These are phyloP conservation scores for Colletotrichum tofieldiae DNA, from an alignment of 2,329 filamentous ascomycete species.

Conservation along the genomic window DNA sequence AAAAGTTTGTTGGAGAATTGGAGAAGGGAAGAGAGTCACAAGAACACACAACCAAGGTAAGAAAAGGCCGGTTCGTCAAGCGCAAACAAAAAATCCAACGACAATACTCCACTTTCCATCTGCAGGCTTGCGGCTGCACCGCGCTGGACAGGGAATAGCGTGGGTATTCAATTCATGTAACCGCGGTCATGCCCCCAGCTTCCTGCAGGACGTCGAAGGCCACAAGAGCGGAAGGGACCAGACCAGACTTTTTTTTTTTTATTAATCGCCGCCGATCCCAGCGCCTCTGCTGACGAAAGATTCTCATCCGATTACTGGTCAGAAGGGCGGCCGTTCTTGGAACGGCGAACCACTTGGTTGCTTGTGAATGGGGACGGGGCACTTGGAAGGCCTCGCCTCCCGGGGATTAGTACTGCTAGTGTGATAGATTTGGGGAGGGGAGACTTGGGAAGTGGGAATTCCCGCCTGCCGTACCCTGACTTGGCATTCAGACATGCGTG, in stretches of 20 bases:
- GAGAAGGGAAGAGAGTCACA: slow-evolving; percentile 32
- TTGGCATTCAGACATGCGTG: slow-evolving; percentile 18
- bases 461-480: slow-evolving; percentile 26
- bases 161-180: slow-evolving; percentile 27
- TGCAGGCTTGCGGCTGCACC: slow-evolving; percentile 42
- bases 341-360: slow-evolving; percentile 13
- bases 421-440: slow-evolving; percentile 2
- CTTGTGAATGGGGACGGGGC: slow-evolving; percentile 9
- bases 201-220: slow-evolving; percentile 26
- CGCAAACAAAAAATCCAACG: slow-evolving; percentile 29
- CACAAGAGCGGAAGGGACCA: slow-evolving; percentile 8
- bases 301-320: slow-evolving; percentile 19
- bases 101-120: slow-evolving; percentile 36
- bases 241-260: background rate
- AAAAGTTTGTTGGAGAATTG: slow-evolving; percentile 29
- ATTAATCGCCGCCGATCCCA: slow-evolving; percentile 22
- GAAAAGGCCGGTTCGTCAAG: slow-evolving; percentile 36
- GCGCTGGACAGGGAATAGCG: slow-evolving; percentile 39
- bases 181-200: slow-evolving; percentile 38
- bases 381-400: slow-evolving; percentile 31
- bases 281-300: slow-evolving; percentile 32
- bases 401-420: slow-evolving; percentile 17
- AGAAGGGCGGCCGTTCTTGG: slow-evolving; percentile 2
- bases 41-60: slow-evolving; percentile 28
- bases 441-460: slow-evolving; percentile 28